A percentile compares a stretch with the other conserved stretches of the same genome.
Evolutionary conservation across 768 basidiomycete genomes (phyloP).

Genomic region (Lentinus tigrinus): DNA sequence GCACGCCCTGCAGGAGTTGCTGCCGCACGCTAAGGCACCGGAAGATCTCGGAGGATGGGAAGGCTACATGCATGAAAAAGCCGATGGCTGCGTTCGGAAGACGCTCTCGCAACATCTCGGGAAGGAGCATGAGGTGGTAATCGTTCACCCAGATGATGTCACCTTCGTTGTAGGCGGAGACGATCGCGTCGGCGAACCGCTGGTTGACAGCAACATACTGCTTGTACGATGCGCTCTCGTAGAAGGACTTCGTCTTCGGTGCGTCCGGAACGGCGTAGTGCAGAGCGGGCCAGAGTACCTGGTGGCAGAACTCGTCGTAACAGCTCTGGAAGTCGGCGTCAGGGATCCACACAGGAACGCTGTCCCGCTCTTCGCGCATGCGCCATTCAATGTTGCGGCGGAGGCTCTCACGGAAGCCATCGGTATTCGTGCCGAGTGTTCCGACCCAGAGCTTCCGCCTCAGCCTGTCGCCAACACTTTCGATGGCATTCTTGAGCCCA

Average conservation of each 20-base stretch:
- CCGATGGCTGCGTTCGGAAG: slow-evolving; percentile 70
- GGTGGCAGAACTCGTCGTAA: slow-evolving; percentile 85
- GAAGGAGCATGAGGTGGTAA: slow-evolving; percentile 95
- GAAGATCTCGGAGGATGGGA: slow-evolving; percentile 95
- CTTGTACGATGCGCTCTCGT: slow-evolving; percentile 76
- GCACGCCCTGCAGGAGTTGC: slow-evolving; percentile 79
- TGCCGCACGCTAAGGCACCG: slow-evolving; percentile 81
- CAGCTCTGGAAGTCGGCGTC: slow-evolving; percentile 75
- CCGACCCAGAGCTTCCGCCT: slow-evolving; percentile 64
- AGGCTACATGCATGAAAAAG: slow-evolving; percentile 97
- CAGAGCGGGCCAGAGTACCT: slow-evolving; percentile 83
- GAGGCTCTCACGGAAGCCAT: slow-evolving; percentile 56
- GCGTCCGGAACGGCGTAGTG: slow-evolving; percentile 88
- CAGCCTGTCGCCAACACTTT: slow-evolving; percentile 55
- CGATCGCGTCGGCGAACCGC: slow-evolving; percentile 84
- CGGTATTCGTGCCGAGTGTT: slow-evolving; percentile 71
- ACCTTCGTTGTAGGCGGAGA: slow-evolving; percentile 77
- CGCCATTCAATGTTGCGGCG: slow-evolving; percentile 54
- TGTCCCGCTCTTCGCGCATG: slow-evolving; percentile 39
- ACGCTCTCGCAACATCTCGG: slow-evolving; percentile 73
- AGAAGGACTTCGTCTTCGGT: slow-evolving; percentile 77
- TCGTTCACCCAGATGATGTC: slow-evolving; percentile 95
- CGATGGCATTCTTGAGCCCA: slow-evolving; percentile 78
- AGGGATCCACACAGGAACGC: slow-evolving; percentile 75
- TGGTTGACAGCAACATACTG: slow-evolving; percentile 90